Percentiles rank a stretch among this genome's conserved stretches.
Conservation (phyloP, 768 basidiomycete species). For the Mycena galericulata region DNA sequence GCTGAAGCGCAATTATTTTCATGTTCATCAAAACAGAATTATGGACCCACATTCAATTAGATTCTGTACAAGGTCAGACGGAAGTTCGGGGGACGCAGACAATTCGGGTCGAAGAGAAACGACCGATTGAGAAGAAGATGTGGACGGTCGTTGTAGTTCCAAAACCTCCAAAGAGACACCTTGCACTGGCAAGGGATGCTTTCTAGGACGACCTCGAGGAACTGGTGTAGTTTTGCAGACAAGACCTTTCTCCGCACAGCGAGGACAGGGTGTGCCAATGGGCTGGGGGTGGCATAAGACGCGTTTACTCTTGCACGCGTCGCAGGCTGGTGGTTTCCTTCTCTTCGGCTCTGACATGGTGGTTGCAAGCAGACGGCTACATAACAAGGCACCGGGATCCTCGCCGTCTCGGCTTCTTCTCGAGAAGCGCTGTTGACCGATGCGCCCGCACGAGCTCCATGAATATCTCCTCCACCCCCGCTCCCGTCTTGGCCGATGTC, state of each 20-base stretch:
- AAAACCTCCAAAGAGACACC: background rate
- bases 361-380: too few relatives aligned
- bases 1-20: background rate
- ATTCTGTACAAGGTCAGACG: conserved; percentile 12
- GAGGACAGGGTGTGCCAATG: conserved; percentile 13
- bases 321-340: conserved; percentile 18
- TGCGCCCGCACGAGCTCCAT: background rate
- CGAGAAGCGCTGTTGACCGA: too few relatives aligned
- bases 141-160: background rate
- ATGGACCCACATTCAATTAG: conserved; percentile 20
- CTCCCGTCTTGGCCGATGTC: background rate
- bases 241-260: conserved; percentile 24
- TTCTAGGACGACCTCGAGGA: conserved; percentile 20
- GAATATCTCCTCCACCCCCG: too few relatives aligned
- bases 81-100: background rate
- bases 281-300: conserved; percentile 22
- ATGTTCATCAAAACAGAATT: background rate
- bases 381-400: too few relatives aligned
- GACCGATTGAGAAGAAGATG: background rate
- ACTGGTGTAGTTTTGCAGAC: conserved; percentile 20
- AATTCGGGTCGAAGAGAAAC: background rate
- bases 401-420: too few relatives aligned
- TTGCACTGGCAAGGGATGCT: background rate
- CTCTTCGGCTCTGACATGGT: background rate
- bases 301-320: conserved; percentile 16